Evolutionary conservation across 108 stramenopile genomes (phyloP).

Genomic region (Chaetoceros tenuissimus): DNA sequence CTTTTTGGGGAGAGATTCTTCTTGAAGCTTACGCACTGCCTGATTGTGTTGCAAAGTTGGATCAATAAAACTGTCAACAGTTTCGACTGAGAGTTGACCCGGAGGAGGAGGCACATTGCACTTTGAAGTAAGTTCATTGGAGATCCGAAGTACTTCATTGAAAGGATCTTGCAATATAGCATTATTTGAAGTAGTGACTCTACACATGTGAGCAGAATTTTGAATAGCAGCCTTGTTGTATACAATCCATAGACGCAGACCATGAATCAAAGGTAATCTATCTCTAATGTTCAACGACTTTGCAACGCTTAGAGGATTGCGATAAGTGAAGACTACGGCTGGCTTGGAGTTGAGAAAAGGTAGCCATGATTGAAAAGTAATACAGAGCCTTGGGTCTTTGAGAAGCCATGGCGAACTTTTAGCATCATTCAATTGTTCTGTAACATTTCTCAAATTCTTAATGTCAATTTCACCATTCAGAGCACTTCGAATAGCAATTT

Average conservation of each 20-base stretch:
- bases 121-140: constrained; percentile 54
- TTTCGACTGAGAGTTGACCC: constrained; percentile 32
- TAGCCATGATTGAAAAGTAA: constrained; percentile 79
- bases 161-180: constrained; percentile 54
- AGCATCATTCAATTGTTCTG: constrained; percentile 55
- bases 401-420: constrained; percentile 66
- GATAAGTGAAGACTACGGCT: constrained; percentile 84
- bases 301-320: constrained; percentile 87
- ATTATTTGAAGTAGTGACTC: constrained; percentile 67
- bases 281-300: constrained; percentile 73
- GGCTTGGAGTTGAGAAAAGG: constrained; percentile 66
- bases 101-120: constrained; percentile 65
- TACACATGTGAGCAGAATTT: constrained; percentile 59
- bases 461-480: constrained; percentile 42
- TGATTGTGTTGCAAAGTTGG: constrained; percentile 67
- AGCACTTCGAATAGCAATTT: constrained; percentile 50
- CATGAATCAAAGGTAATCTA: constrained; percentile 48
- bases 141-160: constrained; percentile 62
- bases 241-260: constrained; percentile 74
- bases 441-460: constrained; percentile 37
- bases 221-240: constrained; percentile 83
- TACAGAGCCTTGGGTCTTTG: constrained; percentile 90
- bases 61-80: constrained; percentile 76
- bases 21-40: constrained; percentile 19
- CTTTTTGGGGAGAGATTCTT: too few relatives aligned